Conservation (phyloP, 2,329 filamentous ascomycete species). For the Sclerotinia borealis region DNA sequence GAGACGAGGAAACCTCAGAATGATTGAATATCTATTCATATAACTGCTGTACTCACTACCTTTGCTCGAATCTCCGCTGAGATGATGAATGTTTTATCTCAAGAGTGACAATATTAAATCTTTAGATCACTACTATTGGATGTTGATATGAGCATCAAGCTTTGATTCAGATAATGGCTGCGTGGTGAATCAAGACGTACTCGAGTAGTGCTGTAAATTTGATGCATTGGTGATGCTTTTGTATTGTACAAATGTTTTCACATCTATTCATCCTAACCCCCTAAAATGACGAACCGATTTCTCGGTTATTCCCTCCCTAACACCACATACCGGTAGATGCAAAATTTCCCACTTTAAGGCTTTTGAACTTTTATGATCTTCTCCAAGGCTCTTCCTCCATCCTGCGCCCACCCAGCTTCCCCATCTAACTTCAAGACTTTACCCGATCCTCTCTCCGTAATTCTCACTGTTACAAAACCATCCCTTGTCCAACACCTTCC, state of each 20-base stretch:
- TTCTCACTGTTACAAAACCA: constrained; percentile 47
- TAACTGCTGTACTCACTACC: background rate
- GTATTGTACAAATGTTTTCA: background rate
- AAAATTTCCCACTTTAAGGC: background rate
- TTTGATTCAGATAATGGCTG: background rate
- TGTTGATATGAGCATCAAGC: too few species aligned
- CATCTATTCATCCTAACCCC: background rate
- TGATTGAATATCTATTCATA: background rate
- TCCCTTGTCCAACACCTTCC: constrained; percentile 48
- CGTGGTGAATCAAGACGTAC: background rate
- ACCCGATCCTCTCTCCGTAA: constrained; percentile 36
- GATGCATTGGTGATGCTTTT: background rate
- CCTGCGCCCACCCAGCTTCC: constrained; percentile 53
- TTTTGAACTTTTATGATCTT: constrained; percentile 38
- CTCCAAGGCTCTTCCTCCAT: constrained; percentile 53
- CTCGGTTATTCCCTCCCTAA: constrained; percentile 1
- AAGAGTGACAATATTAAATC: background rate
- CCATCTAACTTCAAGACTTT: constrained; percentile 9
- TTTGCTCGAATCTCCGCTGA: too few species aligned
- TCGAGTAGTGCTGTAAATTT: background rate
- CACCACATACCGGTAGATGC: background rate
- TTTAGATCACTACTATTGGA: background rate
- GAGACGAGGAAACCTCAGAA: background rate
- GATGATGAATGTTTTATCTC: background rate
- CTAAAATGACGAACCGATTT: background rate